A percentile compares a stretch with the other conserved stretches of the same genome.
These are phyloP conservation scores for Cordyceps militaris DNA, from an alignment of 2,329 filamentous ascomycete genomes.

Conservation along the genomic window DNA sequence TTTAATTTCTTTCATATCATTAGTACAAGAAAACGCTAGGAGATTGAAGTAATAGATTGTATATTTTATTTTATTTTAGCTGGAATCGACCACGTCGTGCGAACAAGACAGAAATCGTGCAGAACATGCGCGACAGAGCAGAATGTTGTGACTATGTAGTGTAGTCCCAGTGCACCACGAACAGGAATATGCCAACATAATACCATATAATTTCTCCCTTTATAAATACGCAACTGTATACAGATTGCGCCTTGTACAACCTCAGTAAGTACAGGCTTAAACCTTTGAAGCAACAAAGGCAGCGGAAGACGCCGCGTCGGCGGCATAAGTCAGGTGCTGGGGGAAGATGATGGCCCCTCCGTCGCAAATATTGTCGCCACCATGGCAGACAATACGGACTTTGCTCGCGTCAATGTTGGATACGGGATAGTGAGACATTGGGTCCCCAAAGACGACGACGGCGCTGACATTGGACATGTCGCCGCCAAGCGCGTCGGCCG, in stretches of 20 bases:
- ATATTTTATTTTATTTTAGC: too few species aligned
- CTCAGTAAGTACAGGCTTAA: not conserved
- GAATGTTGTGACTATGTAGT: too few species aligned
- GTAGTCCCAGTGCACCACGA: too few species aligned
- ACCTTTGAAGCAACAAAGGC: constrained; percentile 17
- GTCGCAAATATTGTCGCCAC: constrained; percentile 24
- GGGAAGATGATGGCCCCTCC: constrained; percentile 22
- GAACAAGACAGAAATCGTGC: too few species aligned
- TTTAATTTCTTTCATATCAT: too few species aligned
- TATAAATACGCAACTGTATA: not conserved
- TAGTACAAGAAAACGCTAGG: too few species aligned
- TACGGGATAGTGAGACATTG: constrained; percentile 18
- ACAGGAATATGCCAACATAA: too few species aligned
- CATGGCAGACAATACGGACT: constrained; percentile 21
- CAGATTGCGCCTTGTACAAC: not conserved
- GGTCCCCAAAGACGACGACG: constrained; percentile 28
- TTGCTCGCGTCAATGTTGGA: constrained; percentile 18
- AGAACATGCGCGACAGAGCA: too few species aligned
- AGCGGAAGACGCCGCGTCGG: constrained; percentile 20
- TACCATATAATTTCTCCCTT: not conserved
- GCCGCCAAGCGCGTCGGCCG: constrained; percentile 19
- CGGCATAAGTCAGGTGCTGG: constrained; percentile 23
- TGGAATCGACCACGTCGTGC: too few species aligned
- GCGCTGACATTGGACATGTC: constrained; percentile 22
- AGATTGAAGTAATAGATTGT: too few species aligned